Percentiles rank a stretch among this genome's conserved stretches.
These are phyloP conservation scores for Allomyces macrogynus DNA, from an alignment of 192 early-diverging fungal species.

Conservation along the genomic window DNA sequence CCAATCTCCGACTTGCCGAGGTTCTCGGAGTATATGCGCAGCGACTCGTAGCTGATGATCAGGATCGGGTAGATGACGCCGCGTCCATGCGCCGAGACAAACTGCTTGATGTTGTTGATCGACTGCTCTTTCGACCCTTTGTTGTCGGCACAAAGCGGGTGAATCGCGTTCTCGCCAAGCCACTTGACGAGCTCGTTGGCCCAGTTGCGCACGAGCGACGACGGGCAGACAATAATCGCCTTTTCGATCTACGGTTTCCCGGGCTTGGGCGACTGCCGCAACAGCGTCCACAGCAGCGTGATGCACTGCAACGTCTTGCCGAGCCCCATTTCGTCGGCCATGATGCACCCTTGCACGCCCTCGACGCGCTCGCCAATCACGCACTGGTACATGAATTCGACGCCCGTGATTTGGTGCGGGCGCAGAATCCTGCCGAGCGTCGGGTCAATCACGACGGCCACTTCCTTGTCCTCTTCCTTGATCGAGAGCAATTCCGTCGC, in stretches of 20 bases:
- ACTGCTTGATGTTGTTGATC: slow-evolving; percentile 49
- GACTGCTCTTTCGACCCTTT: slow-evolving; percentile 76
- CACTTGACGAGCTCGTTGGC: slow-evolving; percentile 94
- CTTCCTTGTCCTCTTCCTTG: background rate
- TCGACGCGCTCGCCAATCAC: slow-evolving; percentile 54
- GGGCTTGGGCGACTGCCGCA: slow-evolving; percentile 68
- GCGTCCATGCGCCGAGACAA: slow-evolving; percentile 67
- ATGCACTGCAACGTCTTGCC: slow-evolving; percentile 67
- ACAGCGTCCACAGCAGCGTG: slow-evolving; percentile 86
- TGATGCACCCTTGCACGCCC: slow-evolving; percentile 81
- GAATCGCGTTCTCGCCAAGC: slow-evolving; percentile 69
- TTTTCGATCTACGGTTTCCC: slow-evolving; percentile 91
- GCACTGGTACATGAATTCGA: slow-evolving; percentile 87
- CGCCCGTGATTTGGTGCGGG: slow-evolving; percentile 93
- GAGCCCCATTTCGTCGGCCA: slow-evolving; percentile 88
- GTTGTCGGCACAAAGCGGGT: slow-evolving; percentile 71
- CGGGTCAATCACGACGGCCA: slow-evolving; percentile 42
- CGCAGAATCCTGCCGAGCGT: slow-evolving; percentile 60
- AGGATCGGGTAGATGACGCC: slow-evolving; percentile 71
- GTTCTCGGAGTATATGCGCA: slow-evolving; percentile 60
- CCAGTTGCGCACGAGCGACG: slow-evolving; percentile 91
- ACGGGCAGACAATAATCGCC: slow-evolving; percentile 90
- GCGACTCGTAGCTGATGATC: slow-evolving; percentile 93
- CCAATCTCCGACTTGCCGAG: slow-evolving; percentile 67
- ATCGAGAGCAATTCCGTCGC: background rate